phyloP scores from a whole-genome alignment of 2,329 filamentous ascomycete genomes.

The Fusarium virguliforme region DNA sequence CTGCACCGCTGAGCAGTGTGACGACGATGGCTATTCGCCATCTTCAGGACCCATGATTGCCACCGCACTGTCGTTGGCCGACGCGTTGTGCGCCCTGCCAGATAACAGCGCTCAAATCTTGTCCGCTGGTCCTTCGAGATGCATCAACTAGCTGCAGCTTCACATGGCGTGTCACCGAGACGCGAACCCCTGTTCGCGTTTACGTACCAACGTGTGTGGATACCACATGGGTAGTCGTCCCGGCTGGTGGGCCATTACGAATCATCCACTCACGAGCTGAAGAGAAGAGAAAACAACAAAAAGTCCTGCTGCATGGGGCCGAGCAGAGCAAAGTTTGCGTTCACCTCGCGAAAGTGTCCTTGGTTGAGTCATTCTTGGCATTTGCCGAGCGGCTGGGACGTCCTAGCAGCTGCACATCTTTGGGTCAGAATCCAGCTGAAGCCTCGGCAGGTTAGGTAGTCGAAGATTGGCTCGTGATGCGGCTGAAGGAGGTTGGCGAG shows the following conservation, averaged over 20 bases:
- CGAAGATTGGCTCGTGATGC: neutral
- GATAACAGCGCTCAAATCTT: conserved; percentile 12
- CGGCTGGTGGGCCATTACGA: conserved; percentile 12
- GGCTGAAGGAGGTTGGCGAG: neutral
- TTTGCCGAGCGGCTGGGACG: neutral
- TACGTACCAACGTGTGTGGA: neutral
- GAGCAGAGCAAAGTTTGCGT: neutral
- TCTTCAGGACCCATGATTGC: conserved; percentile 12
- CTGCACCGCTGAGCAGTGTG: neutral
- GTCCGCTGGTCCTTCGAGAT: conserved; percentile 13
- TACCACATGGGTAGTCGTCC: neutral
- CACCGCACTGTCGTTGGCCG: neutral
- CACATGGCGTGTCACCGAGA: neutral
- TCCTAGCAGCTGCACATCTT: neutral
- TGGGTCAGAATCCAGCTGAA: neutral
- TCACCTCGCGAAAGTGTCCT: neutral
- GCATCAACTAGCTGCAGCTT: conserved; percentile 1
- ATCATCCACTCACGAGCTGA: neutral
- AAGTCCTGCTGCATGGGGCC: conserved; percentile 23
- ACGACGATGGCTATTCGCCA: neutral
- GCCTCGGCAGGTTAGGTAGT: conserved; percentile 1
- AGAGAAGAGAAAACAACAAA: conserved; percentile 10
- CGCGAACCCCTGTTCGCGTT: neutral
- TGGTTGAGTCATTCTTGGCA: neutral
- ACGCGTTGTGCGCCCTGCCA: conserved; percentile 5